Base-by-base conservation (phyloP, 352 stramenopile species). In the Thalassiosira delicatula region DNA sequence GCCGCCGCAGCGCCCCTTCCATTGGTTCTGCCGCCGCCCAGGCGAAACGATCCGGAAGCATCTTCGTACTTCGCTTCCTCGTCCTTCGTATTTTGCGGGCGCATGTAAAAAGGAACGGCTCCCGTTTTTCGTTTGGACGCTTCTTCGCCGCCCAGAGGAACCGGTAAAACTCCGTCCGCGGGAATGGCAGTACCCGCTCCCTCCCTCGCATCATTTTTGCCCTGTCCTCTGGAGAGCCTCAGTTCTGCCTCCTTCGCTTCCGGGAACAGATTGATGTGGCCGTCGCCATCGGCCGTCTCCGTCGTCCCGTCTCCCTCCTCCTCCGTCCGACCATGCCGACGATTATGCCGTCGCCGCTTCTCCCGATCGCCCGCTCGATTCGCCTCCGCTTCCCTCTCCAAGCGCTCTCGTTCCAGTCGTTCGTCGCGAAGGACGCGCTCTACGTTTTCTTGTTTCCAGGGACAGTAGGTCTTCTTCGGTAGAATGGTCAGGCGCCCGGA, bases 391-490 rank as follows among this genome's bases (percentile, higher is more conserved):
- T 85, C 67, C 17, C 23, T 68, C 37, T 81, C 54, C 59, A 80
- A 21, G 7, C 75, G 62, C 30, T 87, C 79, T 23, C 70, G 29
- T 46, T 85, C 69, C 19, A 83, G 17, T 42, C 83, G 51, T 70
- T 92, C 88, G 60, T 92, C 88, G 21, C 83, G 79, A 25, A 87
- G 40, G n/a, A 90, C 81, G 53, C 86, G 62, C 76, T 89, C 81
- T 37, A 92, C 78, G 75, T 92, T 92, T 12, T 81, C 33, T 19
- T 80, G 67, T 53, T 90, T 91, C 88, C 88, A 92, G 63, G 88
- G 88, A 75, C 81, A 90, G 67, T 92, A 92, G 2, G 71, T 67
- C 67, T 92, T 92, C 63, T 92, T 92, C 25, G 83, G 75, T 8
- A 87, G 67, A 32, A 91, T 91, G n/a, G 87, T 84, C 12, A 92